Evolutionary conservation across 164 flowering plant species (phyloP), one percentile per base, ranked within the genome.

Genomic region (Dillenia suffruticosa): DNA sequence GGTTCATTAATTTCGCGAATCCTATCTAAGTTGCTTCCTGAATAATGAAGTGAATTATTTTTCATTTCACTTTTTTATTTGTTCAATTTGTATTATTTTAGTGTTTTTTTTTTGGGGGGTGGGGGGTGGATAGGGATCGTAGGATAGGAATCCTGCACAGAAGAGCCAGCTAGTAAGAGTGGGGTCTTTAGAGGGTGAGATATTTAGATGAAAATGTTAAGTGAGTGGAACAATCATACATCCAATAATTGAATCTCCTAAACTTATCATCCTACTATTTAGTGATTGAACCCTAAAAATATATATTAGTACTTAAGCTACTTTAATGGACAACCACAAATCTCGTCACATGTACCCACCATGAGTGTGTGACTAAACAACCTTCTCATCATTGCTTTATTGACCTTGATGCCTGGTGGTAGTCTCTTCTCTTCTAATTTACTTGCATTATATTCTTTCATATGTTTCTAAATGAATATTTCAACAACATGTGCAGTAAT

Each of bases 111-210:
- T 19, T 19, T 19, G 22, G 22, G 22, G 22, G 22, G 22, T 46
- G 49, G 46, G 6, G 46, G 15, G 19, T n/a, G 2, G 22, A 26
- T 1, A 19, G 22, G 22, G 22, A 19, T 19, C 1, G 1, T 8
- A 52, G 12, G 70, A 61, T 73, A 62, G 72, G 73, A 73, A 69
- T 65, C 73, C 68, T 40, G 56, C 11, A 56, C 17, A 58, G 26
- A 54, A 54, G 14, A 54, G 56, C 56, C 56, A 54, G 26, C 43
- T 8, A 56, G 62, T 32, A 47, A 49, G 24, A 12, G 67, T 54
- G 71, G 61, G 64, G 57, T 19, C 22, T 19, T 19, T 19, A 6
- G 59, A 9, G 14, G 45, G 10, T n/a, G 44, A 59, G 26, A 11
- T 51, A 32, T 17, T 57, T 32, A 55, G 67, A 19, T 19, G 22